These are phyloP conservation scores for Amborella trichopoda DNA, from an alignment of 164 flowering plant species.

Conservation along the genomic window DNA sequence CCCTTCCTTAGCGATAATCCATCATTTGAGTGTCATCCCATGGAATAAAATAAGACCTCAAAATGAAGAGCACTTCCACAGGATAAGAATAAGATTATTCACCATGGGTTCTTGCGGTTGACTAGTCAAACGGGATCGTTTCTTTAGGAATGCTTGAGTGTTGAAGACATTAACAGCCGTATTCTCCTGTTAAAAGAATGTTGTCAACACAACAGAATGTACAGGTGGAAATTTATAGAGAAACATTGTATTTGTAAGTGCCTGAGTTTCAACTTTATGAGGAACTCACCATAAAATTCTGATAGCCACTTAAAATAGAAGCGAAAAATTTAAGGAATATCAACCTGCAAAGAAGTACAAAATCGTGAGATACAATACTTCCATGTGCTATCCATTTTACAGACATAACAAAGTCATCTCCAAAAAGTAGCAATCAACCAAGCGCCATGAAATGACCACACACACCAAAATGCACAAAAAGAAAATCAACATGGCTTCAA, in stretches of 20 bases:
- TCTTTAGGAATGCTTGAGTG: constrained; percentile 85
- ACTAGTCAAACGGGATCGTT: constrained; percentile 80
- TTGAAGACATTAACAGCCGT: constrained; percentile 65
- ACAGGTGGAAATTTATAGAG: too few relatives aligned
- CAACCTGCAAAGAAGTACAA: constrained; percentile 46
- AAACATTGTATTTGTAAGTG: not conserved
- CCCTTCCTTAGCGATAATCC: too few relatives aligned
- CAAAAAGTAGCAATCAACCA: too few relatives aligned
- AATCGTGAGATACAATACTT: not conserved
- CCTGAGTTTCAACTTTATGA: not conserved
- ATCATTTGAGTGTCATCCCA: too few relatives aligned
- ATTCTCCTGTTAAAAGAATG: constrained; percentile 48
- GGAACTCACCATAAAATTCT: constrained; percentile 80
- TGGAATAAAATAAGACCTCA: too few relatives aligned
- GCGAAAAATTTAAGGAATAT: constrained; percentile 89
- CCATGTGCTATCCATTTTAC: too few relatives aligned
- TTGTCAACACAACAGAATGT: not conserved
- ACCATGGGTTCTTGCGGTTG: constrained; percentile 94
- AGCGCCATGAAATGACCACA: too few relatives aligned
- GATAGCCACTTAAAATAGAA: constrained; percentile 89
- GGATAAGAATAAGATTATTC: constrained; percentile 9
- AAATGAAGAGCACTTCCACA: too few relatives aligned
- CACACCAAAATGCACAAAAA: too few relatives aligned
- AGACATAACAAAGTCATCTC: too few relatives aligned
- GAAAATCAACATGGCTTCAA: too few relatives aligned